phyloP scores from a whole-genome alignment of 139 green algal species.

The Marvania coccoides region DNA sequence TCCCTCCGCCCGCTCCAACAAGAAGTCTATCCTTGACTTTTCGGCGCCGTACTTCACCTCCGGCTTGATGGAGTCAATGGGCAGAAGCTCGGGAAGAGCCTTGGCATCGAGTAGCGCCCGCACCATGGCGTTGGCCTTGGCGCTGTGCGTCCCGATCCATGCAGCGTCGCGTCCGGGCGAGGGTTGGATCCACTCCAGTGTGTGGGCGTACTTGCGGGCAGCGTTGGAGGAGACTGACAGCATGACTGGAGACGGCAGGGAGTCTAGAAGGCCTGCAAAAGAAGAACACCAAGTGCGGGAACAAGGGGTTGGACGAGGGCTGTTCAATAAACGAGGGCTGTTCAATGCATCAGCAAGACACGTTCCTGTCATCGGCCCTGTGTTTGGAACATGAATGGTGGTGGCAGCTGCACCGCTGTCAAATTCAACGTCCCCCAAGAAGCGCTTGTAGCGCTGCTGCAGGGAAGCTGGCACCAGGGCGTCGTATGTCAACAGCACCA shows the following conservation, averaged over 20 bases:
- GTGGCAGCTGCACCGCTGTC: not conserved
- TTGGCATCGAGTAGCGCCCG: slow-evolving; percentile 11
- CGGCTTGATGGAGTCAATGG: slow-evolving; percentile 15
- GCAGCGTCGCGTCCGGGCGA: not conserved
- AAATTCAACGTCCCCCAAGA: slow-evolving; percentile 46
- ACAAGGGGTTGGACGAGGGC: not conserved
- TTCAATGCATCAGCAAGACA: slow-evolving; percentile 26
- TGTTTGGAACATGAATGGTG: slow-evolving; percentile 56
- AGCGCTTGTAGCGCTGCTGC: slow-evolving; percentile 54
- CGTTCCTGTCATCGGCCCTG: slow-evolving; percentile 54
- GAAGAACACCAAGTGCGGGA: no score
- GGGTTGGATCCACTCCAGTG: slow-evolving; percentile 42
- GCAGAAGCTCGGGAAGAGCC: slow-evolving; percentile 22
- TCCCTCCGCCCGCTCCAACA: slow-evolving; percentile 9
- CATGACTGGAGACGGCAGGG: not conserved
- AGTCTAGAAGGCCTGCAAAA: slow-evolving; percentile 1
- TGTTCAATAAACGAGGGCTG: not conserved
- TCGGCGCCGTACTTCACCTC: slow-evolving; percentile 40
- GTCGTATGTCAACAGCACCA: slow-evolving; percentile 4
- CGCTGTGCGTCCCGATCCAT: slow-evolving; percentile 45
- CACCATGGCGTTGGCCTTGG: slow-evolving; percentile 56
- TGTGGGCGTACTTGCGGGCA: slow-evolving; percentile 47
- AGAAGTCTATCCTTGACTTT: slow-evolving; percentile 26
- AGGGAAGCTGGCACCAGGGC: slow-evolving; percentile 11
- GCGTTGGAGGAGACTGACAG: not conserved